Conservation (phyloP, 2,329 filamentous ascomycete genomes). For the Xylariaceae sp. region DNA sequence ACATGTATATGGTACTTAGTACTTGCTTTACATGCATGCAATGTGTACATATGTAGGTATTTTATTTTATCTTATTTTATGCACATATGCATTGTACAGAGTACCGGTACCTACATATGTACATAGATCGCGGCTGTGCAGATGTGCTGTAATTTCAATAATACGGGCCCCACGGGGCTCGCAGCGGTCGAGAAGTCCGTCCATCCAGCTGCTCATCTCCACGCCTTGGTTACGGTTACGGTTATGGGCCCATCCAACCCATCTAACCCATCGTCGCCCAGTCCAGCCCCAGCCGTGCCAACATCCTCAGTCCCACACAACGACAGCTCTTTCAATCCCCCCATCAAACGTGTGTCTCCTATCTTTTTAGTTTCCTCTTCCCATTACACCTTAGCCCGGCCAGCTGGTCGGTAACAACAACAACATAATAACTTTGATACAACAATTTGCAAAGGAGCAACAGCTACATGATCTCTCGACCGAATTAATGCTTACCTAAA, state of each 20-base stretch:
- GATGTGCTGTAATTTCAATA: slow-evolving; percentile 20
- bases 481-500: slow-evolving; percentile 18
- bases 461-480: background rate
- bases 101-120: too few species aligned
- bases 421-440: background rate
- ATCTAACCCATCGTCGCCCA: slow-evolving; percentile 1
- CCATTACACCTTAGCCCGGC: slow-evolving; percentile 11
- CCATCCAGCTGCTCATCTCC: background rate
- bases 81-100: too few species aligned
- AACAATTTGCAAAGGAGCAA: background rate
- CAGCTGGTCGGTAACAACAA: slow-evolving; percentile 8
- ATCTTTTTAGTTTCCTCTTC: slow-evolving; percentile 16
- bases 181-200: too few species aligned
- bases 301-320: slow-evolving; percentile 16
- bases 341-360: slow-evolving; percentile 5
- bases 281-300: slow-evolving; percentile 19
- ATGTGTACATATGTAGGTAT: too few species aligned
- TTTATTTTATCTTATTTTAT: too few species aligned
- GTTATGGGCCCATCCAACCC: background rate
- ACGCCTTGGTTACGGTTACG: background rate
- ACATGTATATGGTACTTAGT: too few species aligned
- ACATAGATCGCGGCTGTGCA: slow-evolving; percentile 24
- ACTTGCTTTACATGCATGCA: too few species aligned
- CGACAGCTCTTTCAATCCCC: background rate
- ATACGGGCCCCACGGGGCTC: slow-evolving; percentile 16